Conservation (phyloP, 805 yeast genomes). For the Ogataea sp. region DNA sequence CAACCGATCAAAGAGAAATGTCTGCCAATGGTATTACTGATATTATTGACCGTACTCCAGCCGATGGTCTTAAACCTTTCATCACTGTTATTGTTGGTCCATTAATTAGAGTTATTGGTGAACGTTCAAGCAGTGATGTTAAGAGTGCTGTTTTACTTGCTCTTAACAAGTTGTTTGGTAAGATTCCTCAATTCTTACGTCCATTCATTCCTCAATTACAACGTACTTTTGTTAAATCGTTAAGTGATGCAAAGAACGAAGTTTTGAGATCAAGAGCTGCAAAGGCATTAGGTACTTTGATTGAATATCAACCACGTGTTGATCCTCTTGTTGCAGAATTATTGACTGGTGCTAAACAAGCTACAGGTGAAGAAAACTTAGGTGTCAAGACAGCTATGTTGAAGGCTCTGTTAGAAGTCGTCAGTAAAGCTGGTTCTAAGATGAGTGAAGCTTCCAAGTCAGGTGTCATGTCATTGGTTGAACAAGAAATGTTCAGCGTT, state of each 20-base stretch:
- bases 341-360: slow-evolving; percentile 61
- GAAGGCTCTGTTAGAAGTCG: slow-evolving; percentile 77
- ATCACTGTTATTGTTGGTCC: slow-evolving; percentile 97
- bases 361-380: slow-evolving; percentile 36
- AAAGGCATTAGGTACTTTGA: slow-evolving; percentile 77
- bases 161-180: slow-evolving; percentile 63
- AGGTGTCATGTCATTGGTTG: slow-evolving; percentile 63
- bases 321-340: slow-evolving; percentile 88
- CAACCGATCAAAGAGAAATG: slow-evolving; percentile 69
- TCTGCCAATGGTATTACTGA: slow-evolving; percentile 89
- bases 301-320: slow-evolving; percentile 85
- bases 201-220: slow-evolving; percentile 98
- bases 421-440: slow-evolving; percentile 67
- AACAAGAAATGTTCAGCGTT: slow-evolving; percentile 46
- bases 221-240: slow-evolving; percentile 89
- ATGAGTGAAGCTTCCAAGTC: slow-evolving; percentile 68
- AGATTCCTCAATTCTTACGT: slow-evolving; percentile 84
- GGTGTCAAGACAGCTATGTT: slow-evolving; percentile 84
- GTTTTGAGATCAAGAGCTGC: slow-evolving; percentile 79
- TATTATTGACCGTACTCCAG: slow-evolving; percentile 76
- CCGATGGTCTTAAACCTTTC: slow-evolving; percentile 73
- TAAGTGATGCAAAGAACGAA: slow-evolving; percentile 71
- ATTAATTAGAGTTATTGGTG: slow-evolving; percentile 95
- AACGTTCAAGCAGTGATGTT: slow-evolving; percentile 82
- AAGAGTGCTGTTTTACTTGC: slow-evolving; percentile 92